Evolutionary conservation across 257 asterid species (phyloP).

Genomic region (Nicotiana obtusifolia): DNA sequence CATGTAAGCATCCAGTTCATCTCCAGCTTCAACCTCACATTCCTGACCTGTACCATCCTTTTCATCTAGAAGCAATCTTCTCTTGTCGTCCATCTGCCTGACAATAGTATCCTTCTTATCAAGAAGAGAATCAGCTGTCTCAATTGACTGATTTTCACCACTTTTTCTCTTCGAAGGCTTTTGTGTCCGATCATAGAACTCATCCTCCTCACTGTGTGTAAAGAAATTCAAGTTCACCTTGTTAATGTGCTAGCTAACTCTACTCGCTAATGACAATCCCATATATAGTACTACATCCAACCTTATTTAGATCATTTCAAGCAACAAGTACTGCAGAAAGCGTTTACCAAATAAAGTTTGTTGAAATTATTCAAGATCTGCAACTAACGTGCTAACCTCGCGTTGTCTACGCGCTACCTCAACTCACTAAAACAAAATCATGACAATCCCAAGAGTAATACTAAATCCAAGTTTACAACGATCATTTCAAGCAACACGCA

Average conservation of each 20-base stretch:
- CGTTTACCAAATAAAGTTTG: background rate
- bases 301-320: background rate
- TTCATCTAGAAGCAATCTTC: slow-evolving; percentile 48
- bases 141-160: slow-evolving; percentile 69
- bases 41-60: slow-evolving; percentile 3
- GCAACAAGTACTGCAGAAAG: background rate
- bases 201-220: slow-evolving; percentile 76
- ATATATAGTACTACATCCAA: background rate
- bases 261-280: background rate
- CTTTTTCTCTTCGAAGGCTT: slow-evolving; percentile 56
- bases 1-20: slow-evolving; percentile 96
- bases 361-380: background rate
- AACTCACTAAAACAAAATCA: slow-evolving; percentile 2
- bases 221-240: slow-evolving; percentile 12
- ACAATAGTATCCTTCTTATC: slow-evolving; percentile 72
- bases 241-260: slow-evolving; percentile 1
- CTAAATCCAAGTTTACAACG: background rate
- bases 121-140: slow-evolving; percentile 95
- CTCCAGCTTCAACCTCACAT: slow-evolving; percentile 48
- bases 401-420: background rate
- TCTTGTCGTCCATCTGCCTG: slow-evolving; percentile 60
- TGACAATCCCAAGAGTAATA: background rate
- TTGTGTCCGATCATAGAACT: slow-evolving; percentile 79
- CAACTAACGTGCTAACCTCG: slow-evolving; percentile 36
- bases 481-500: background rate